Evolutionary conservation across 2,329 filamentous ascomycete genomes (phyloP).

Genomic region (Diaporthe helianthi): DNA sequence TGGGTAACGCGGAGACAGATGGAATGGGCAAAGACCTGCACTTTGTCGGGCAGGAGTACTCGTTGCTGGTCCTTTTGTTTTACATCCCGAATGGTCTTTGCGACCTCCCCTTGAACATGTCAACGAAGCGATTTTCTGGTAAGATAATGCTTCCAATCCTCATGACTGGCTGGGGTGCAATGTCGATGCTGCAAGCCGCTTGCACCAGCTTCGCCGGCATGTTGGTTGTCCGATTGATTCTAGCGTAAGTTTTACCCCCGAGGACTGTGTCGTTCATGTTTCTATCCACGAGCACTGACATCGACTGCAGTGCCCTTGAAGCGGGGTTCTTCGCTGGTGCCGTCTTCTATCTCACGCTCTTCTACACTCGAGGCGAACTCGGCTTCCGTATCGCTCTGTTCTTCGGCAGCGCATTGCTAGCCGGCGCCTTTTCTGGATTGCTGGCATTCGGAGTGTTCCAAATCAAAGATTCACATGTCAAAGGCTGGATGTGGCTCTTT

Average conservation of each 20-base stretch:
- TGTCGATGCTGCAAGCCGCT: slow-evolving; percentile 56
- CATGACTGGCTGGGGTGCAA: slow-evolving; percentile 57
- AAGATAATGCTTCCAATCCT: slow-evolving; percentile 44
- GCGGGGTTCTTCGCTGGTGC: slow-evolving; percentile 62
- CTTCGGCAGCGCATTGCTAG: slow-evolving; percentile 32
- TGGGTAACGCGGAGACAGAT: slow-evolving; percentile 59
- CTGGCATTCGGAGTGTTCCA: slow-evolving; percentile 33
- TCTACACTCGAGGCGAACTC: slow-evolving; percentile 50
- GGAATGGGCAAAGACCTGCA: slow-evolving; percentile 46
- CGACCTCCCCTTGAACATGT: slow-evolving; percentile 56
- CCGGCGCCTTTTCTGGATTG: slow-evolving; percentile 33
- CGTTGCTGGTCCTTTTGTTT: slow-evolving; percentile 55
- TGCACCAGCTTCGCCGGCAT: slow-evolving; percentile 56
- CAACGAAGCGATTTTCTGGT: slow-evolving; percentile 53
- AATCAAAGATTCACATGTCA: slow-evolving; percentile 22
- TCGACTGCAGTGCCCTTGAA: slow-evolving; percentile 44
- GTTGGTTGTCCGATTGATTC: slow-evolving; percentile 56
- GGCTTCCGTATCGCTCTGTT: slow-evolving; percentile 34
- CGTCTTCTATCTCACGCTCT: slow-evolving; percentile 61
- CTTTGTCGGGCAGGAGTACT: slow-evolving; percentile 52
- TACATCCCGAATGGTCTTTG: slow-evolving; percentile 58
- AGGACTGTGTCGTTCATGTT: neutral
- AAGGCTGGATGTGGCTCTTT: slow-evolving; percentile 35
- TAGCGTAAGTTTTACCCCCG: slow-evolving; percentile 43
- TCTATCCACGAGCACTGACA: neutral